Evolutionary conservation across 306 rosid species (phyloP), one percentile per base, ranked within the genome.

Genomic region (Vigna mungo): DNA sequence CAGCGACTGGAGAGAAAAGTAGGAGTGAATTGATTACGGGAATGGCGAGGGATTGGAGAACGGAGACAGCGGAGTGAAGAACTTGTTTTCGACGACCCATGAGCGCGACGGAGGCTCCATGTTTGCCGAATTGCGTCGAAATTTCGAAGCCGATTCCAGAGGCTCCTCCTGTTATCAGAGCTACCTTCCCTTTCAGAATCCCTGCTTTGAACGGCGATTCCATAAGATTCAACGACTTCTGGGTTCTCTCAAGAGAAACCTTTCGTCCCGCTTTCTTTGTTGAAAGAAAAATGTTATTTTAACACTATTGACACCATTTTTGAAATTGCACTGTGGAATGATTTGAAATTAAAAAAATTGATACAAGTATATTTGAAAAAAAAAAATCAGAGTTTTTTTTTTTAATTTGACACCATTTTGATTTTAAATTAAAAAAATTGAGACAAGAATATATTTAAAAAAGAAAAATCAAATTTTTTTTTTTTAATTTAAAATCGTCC

Each of bases 111-210:
- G 93, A 86, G 1, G 97, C 97, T n/a, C 98, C 98, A 80, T 95
- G 98, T 56, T 83, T 87, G 41, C 98, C 98, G 9, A 92, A 82
- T 59, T 92, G 92, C 0, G 89, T 74, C 10, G 96, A 87, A 4
- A 95, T 88, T 82, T 91, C 97, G 55, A 85, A 86, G 13, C 98
- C 98, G 34, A 95, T 95, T 62, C 98, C 98, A 0, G 98, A 95
- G 4, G 96, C 98, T 58, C 98, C 98, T 2, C 98, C 98, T 0
- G 98, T 94, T 5, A 94, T 85, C 13, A 92, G 78, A 43, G 96
- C 95, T 39, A 94, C 98, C 81, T 89, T 92, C 7, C 97, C 98
- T 37, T 85, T 90, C 80, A 90, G 23, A 13, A 84, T 80, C 7
- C 89, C 86, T 4, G 81, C 53, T 58, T 82, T 88, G 78, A 94